Base-by-base conservation (phyloP, 306 rosid species). In the Erythrophleum fordii region DNA sequence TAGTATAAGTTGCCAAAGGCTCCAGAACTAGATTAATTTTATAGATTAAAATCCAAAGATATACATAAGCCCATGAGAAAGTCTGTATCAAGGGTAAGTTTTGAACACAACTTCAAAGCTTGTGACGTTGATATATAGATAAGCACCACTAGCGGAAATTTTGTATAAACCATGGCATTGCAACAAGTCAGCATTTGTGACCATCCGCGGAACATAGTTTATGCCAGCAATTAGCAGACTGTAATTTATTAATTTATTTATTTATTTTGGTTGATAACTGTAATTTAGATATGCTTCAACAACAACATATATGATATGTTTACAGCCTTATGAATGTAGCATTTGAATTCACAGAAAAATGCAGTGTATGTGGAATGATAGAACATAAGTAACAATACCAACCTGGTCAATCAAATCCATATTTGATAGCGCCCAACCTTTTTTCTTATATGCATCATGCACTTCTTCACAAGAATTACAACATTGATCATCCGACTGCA, bases 391-490 rank as follows among this genome's bases (percentile, higher is more conserved):
- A 72, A 22, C 76, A 80, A 73, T 68, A 73, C 85, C 75, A 80
- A 94, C 98, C 97, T 94, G 98, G 73, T 94, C 98, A 23, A 94
- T 88, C 91, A 94, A 75, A 68, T 94, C 98, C 60, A 79, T 79
- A 88, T 94, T 91, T 17, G 97, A 76, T 83, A 92, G 13, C 28
- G 90, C 96, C 98, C 98, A 94, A 23, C 98, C 98, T 83, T 78
- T 94, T 89, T 94, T 91, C 87, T 83, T 87, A 82, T 94, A 94
- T 83, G 97, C 98, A 18, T 94, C 98, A 22, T 87, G 93, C 79
- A 94, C 97, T 82, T 92, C 98, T 83, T 94, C 98, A 74, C 98
- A 94, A 71, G 92, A 82, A 70, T 94, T 94, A 83, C 98, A 94
- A 67, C 98, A 94, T 7, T 92, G 83, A 61, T 91, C 94, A 79